A percentile compares a stretch with the other conserved stretches of the same genome.
These are phyloP conservation scores for Marchantia polymorpha DNA, from an alignment of 225 moss, liverwort and hornwort species.

Conservation along the genomic window DNA sequence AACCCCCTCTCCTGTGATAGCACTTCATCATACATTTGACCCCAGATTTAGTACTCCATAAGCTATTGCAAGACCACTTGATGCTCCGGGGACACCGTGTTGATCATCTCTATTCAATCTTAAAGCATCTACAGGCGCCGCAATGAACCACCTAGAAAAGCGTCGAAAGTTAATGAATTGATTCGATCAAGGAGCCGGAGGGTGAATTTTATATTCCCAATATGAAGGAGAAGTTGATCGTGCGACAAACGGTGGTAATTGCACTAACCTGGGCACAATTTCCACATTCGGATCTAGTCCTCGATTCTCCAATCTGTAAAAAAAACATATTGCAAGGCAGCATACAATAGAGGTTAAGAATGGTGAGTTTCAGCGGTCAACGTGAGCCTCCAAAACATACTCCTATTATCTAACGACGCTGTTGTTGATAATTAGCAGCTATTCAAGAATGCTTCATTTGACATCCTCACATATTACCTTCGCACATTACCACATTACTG, in stretches of 20 bases:
- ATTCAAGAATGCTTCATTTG: not conserved
- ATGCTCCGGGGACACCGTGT: not conserved
- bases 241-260: not conserved
- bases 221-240: not conserved
- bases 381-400: too few relatives aligned
- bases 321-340: not conserved
- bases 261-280: conserved; percentile 79
- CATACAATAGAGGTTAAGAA: too few relatives aligned
- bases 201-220: not conserved
- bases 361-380: too few relatives aligned
- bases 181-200: not conserved
- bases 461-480: not conserved
- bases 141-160: not conserved
- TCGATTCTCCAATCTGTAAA: conserved; percentile 93
- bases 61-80: not conserved
- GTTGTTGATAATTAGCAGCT: not conserved
- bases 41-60: too few relatives aligned
- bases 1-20: too few relatives aligned
- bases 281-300: conserved; percentile 97
- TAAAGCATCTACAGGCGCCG: not conserved
- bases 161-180: too few relatives aligned
- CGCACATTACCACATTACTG: not conserved
- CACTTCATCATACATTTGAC: too few relatives aligned
- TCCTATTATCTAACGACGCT: too few relatives aligned
- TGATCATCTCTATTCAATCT: not conserved